These are phyloP conservation scores for Lichtheimia corymbifera DNA, from an alignment of 371 early-diverging fungal genomes.

Conservation along the genomic window DNA sequence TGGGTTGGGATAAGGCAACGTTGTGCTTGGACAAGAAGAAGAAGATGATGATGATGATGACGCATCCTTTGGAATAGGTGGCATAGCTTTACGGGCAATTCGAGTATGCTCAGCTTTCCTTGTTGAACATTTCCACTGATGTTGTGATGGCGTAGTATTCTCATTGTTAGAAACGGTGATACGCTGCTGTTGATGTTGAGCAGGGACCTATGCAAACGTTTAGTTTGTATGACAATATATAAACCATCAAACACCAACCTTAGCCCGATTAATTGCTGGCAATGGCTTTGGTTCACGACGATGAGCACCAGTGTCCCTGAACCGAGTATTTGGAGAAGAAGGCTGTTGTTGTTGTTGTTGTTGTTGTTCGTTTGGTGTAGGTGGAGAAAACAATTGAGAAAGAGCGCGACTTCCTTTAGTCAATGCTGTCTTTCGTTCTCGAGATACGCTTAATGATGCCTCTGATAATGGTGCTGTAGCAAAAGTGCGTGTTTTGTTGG, in stretches of 20 bases:
- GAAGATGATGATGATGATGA: not conserved
- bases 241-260: too few relatives aligned
- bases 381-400: conserved; percentile 3
- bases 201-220: too few relatives aligned
- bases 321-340: not conserved
- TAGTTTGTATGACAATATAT: too few relatives aligned
- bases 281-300: conserved; percentile 7
- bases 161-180: too few relatives aligned
- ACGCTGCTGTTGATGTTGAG: too few relatives aligned
- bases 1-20: conserved; percentile 6
- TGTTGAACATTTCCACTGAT: too few relatives aligned
- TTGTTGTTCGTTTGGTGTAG: not conserved
- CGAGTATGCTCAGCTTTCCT: too few relatives aligned
- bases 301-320: not conserved
- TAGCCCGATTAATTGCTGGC: not conserved
- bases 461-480: not conserved
- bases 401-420: not conserved
- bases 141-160: too few relatives aligned
- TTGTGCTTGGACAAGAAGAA: not conserved
- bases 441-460: conserved; percentile 6
- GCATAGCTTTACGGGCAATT: not conserved
- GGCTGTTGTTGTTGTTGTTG: not conserved
- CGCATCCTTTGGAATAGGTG: conserved; percentile 1
- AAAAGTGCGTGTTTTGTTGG: not conserved
- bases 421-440: conserved; percentile 1